These are phyloP conservation scores for Coemansia sp. DNA, from an alignment of 192 early-diverging fungal genomes.

Conservation along the genomic window DNA sequence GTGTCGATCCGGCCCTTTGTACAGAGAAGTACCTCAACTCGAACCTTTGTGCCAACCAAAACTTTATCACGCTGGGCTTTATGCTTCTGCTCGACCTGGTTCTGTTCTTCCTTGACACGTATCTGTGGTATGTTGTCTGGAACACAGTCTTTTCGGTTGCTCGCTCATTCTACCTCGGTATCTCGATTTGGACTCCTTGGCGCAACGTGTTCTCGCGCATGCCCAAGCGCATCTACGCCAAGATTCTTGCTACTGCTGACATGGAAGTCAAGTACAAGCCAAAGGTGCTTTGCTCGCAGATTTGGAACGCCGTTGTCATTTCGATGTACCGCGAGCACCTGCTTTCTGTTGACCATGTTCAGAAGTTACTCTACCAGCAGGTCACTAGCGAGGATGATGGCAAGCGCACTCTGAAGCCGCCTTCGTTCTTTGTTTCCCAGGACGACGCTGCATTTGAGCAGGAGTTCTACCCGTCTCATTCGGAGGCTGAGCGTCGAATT, in stretches of 20 bases:
- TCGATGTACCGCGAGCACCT: slow-evolving; percentile 82
- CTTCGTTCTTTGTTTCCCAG: slow-evolving; percentile 74
- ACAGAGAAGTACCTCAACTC: slow-evolving; percentile 57
- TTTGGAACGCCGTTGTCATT: slow-evolving; percentile 84
- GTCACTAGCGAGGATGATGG: slow-evolving; percentile 64
- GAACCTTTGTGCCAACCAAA: slow-evolving; percentile 64
- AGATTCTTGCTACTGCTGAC: slow-evolving; percentile 66
- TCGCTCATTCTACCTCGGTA: slow-evolving; percentile 70
- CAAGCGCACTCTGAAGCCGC: slow-evolving; percentile 66
- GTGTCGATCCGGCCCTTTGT: slow-evolving; percentile 55
- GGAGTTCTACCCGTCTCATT: slow-evolving; percentile 69
- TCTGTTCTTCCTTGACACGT: slow-evolving; percentile 82
- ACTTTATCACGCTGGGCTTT: slow-evolving; percentile 63
- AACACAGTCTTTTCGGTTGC: slow-evolving; percentile 76
- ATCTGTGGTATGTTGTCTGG: slow-evolving; percentile 88
- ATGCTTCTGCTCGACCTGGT: slow-evolving; percentile 74
- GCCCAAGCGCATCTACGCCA: slow-evolving; percentile 78
- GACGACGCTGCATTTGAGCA: slow-evolving; percentile 70
- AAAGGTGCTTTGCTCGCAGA: slow-evolving; percentile 73
- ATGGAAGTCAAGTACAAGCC: slow-evolving; percentile 78
- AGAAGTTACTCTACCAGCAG: slow-evolving; percentile 72
- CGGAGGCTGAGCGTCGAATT: slow-evolving; percentile 80
- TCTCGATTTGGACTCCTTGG: slow-evolving; percentile 83
- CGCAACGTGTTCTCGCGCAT: slow-evolving; percentile 73
- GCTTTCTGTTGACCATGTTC: slow-evolving; percentile 70